These are phyloP conservation scores for Clitopilus hobsonii DNA, from an alignment of 768 basidiomycete species.

Conservation along the genomic window DNA sequence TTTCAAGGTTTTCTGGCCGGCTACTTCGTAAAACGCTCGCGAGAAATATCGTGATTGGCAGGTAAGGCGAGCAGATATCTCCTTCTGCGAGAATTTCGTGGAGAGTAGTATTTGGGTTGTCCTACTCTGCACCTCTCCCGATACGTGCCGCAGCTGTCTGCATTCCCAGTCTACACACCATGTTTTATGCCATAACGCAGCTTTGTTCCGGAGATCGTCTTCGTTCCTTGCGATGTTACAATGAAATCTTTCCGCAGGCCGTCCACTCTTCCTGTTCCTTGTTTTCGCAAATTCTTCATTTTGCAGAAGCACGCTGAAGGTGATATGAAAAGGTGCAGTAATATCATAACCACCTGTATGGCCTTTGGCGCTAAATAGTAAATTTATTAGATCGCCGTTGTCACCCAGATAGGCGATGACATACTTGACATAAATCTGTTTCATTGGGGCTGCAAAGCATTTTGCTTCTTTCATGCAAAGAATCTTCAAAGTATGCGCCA, in stretches of 20 bases:
- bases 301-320: neutral
- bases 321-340: neutral
- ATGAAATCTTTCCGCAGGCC: neutral
- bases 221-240: neutral
- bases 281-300: neutral
- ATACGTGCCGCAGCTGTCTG: neutral
- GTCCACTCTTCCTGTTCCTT: no score
- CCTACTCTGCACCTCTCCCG: neutral
- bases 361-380: neutral
- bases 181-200: neutral
- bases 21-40: neutral
- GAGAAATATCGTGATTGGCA: neutral
- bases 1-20: no score
- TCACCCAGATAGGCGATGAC: no score
- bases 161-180: neutral
- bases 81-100: no score
- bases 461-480: no score
- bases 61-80: neutral
- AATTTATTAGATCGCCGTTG: no score
- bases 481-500: neutral
- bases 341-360: neutral
- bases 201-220: neutral
- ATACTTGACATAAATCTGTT: no score
- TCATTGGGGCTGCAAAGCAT: no score
- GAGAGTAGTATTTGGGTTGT: no score